Conservation (phyloP, 208 protist species). For the Leishmania guyanensis region DNA sequence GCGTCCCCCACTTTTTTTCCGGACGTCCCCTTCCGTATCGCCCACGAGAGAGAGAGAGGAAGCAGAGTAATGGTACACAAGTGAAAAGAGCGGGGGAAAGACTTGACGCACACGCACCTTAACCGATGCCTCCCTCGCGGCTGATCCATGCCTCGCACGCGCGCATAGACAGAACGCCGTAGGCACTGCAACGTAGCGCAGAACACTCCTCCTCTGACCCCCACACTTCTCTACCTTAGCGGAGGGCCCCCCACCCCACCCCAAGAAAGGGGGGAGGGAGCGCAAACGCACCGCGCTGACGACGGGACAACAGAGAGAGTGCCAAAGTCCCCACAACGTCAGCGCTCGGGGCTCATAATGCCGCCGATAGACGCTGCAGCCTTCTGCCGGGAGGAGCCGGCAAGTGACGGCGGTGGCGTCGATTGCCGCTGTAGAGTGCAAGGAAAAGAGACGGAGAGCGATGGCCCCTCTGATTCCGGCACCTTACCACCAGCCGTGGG, state of each 20-base stretch:
- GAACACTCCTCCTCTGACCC: not conserved
- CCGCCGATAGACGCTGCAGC: not conserved
- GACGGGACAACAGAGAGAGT: not conserved
- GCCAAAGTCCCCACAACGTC: not conserved
- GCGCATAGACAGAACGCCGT: not conserved
- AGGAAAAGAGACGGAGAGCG: not conserved
- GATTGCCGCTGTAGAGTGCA: not conserved
- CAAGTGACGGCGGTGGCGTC: not conserved
- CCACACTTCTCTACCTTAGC: not conserved
- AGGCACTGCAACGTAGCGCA: not conserved
- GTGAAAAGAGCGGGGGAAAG: not conserved
- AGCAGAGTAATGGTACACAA: not conserved
- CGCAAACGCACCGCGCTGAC: not conserved
- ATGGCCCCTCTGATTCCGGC: not conserved
- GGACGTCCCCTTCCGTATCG: not conserved
- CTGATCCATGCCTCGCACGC: not conserved
- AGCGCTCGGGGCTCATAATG: conserved; percentile 33
- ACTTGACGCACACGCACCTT: not conserved
- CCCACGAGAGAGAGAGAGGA: not conserved
- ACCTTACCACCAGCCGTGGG: not conserved
- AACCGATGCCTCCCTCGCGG: not conserved
- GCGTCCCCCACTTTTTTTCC: too few relatives aligned
- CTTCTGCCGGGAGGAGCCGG: not conserved
- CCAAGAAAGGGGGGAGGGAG: not conserved
- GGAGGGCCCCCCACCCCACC: not conserved